phyloP scores from a whole-genome alignment of 768 basidiomycete species.

The Dendrothele bispora region DNA sequence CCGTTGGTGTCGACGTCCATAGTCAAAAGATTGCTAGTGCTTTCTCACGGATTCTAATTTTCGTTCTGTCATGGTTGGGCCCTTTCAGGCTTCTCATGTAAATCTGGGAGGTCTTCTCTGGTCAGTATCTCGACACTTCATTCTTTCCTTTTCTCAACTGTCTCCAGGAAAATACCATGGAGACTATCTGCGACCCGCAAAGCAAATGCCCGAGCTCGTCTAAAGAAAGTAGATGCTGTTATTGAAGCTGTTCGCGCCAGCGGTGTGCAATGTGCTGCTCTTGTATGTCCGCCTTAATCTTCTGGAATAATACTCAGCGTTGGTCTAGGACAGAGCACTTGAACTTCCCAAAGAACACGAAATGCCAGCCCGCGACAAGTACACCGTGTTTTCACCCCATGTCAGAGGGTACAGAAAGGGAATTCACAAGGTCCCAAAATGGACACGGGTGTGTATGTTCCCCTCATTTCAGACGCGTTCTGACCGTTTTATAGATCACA shows the following conservation, averaged over 20 bases:
- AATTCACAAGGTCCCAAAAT: conserved; percentile 97
- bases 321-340: conserved; percentile 62
- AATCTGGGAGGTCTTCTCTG: conserved; percentile 81
- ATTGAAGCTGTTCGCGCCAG: conserved; percentile 85
- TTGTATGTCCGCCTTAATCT: conserved; percentile 52
- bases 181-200: conserved; percentile 89
- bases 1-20: conserved; percentile 41
- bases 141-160: conserved; percentile 4
- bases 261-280: conserved; percentile 72
- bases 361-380: conserved; percentile 93
- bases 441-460: conserved; percentile 72
- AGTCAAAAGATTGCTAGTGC: conserved; percentile 9
- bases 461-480: conserved; percentile 6
- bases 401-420: conserved; percentile 84
- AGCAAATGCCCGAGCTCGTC: conserved; percentile 83
- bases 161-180: conserved; percentile 89
- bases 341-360: conserved; percentile 90
- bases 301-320: conserved; percentile 2
- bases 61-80: conserved; percentile 69
- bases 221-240: conserved; percentile 92
- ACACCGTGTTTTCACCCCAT: conserved; percentile 81
- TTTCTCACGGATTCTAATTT: conserved; percentile 8
- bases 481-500: conserved; percentile 57
- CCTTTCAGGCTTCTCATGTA: conserved; percentile 72
- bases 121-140: conserved; percentile 38